Evolutionary conservation across 257 asterid species (phyloP).

Genomic region (Nicotiana obtusifolia): DNA sequence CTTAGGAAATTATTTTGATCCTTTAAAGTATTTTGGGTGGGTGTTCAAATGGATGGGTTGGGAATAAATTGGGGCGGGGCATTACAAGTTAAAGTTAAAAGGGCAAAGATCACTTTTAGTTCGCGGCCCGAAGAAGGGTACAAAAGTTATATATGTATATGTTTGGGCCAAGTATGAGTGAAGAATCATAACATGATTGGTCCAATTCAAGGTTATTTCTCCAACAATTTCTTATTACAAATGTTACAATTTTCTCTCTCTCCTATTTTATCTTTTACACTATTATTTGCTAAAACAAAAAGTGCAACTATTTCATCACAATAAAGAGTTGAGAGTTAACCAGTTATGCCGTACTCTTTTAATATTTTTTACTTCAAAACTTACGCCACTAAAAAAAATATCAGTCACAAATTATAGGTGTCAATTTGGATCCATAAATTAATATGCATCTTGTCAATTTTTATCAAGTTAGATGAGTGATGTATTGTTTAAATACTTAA

Average conservation of each 20-base stretch:
- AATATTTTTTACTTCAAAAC: too few species aligned
- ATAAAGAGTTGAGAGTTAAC: too few species aligned
- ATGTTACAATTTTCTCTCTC: too few species aligned
- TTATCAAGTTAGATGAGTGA: not conserved
- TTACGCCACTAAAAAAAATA: too few species aligned
- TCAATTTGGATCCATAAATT: not conserved
- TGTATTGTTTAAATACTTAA: too few species aligned
- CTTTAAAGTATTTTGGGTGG: not conserved
- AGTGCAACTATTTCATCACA: not conserved
- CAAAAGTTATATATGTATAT: too few species aligned
- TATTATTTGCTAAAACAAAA: not conserved
- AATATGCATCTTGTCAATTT: not conserved
- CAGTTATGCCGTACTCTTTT: too few species aligned
- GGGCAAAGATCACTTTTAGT: too few species aligned
- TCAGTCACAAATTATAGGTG: not conserved
- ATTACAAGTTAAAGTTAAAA: not conserved
- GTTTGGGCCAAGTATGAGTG: not conserved
- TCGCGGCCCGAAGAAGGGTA: too few species aligned
- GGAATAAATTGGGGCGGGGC: not conserved
- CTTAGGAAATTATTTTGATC: too few species aligned
- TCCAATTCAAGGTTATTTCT: not conserved
- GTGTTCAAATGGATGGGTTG: not conserved
- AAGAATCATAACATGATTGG: not conserved
- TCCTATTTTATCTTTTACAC: too few species aligned
- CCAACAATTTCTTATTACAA: not conserved